phyloP scores from a whole-genome alignment of 2,329 filamentous ascomycete genomes.

The Cladosporium colombiae region DNA sequence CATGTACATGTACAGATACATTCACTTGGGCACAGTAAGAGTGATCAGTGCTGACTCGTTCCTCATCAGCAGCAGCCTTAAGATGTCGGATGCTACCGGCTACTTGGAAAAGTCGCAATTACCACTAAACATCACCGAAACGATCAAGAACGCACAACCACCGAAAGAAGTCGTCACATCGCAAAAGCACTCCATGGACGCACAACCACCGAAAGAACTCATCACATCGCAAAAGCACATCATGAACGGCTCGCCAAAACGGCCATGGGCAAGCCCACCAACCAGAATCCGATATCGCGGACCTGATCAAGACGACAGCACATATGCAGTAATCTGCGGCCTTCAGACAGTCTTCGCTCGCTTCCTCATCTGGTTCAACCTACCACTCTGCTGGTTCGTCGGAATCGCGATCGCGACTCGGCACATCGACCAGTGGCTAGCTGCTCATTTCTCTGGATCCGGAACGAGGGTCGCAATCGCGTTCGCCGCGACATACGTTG shows the following conservation, averaged over 20 bases:
- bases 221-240: not conserved
- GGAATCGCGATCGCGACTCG: slow-evolving; percentile 2
- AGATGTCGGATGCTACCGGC: not conserved
- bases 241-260: not conserved
- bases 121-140: not conserved
- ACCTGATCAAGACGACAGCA: slow-evolving; percentile 11
- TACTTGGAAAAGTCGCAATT: not conserved
- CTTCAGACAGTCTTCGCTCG: slow-evolving; percentile 6
- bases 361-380: slow-evolving; percentile 16
- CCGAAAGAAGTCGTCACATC: not conserved
- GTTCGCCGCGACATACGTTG: not conserved
- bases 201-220: not conserved
- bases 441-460: not conserved
- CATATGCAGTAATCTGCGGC: slow-evolving; percentile 1
- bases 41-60: not conserved
- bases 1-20: not conserved
- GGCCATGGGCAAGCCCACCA: not conserved
- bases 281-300: not conserved
- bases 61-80: not conserved
- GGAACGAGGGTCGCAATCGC: not conserved
- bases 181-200: not conserved
- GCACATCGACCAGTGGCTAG: not conserved
- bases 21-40: not conserved
- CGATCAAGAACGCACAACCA: not conserved
- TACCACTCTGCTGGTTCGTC: slow-evolving; percentile 13